phyloP scores from a whole-genome alignment of 2,329 filamentous ascomycete genomes.

The Penicillium sclerotiorum region DNA sequence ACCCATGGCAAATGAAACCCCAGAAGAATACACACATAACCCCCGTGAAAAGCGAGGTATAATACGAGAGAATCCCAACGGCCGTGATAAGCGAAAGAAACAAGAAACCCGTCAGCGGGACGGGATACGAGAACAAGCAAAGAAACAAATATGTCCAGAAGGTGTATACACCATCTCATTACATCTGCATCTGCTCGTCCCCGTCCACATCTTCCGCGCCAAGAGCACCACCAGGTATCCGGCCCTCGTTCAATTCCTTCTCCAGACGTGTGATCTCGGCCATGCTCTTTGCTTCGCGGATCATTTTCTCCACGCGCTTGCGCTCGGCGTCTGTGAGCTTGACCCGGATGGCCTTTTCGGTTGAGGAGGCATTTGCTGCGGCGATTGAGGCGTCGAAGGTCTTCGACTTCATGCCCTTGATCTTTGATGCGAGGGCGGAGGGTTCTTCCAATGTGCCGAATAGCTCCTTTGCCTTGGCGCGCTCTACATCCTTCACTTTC shows the following conservation, averaged over 20 bases:
- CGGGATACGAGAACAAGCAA: slow-evolving; percentile 9
- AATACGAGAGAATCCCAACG: slow-evolving; percentile 15
- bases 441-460: slow-evolving; percentile 80
- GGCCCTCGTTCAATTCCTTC: slow-evolving; percentile 87
- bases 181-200: slow-evolving; percentile 41
- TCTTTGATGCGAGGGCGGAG: slow-evolving; percentile 78
- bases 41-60: slow-evolving; percentile 17
- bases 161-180: slow-evolving; percentile 15
- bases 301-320: slow-evolving; percentile 80
- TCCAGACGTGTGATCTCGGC: slow-evolving; percentile 89
- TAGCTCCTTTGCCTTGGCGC: slow-evolving; percentile 72
- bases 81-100: slow-evolving; percentile 6
- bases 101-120: not conserved
- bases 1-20: slow-evolving; percentile 12
- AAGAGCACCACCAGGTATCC: slow-evolving; percentile 69
- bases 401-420: slow-evolving; percentile 81
- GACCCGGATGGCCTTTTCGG: slow-evolving; percentile 70
- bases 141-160: slow-evolving; percentile 19
- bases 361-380: slow-evolving; percentile 44
- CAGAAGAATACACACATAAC: slow-evolving; percentile 17
- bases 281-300: slow-evolving; percentile 83
- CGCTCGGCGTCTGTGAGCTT: slow-evolving; percentile 88
- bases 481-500: slow-evolving; percentile 87
- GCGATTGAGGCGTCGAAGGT: slow-evolving; percentile 62
- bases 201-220: slow-evolving; percentile 37